Conservation (phyloP, 73 alveolate species). For the Vitrella brassicaformis region DNA sequence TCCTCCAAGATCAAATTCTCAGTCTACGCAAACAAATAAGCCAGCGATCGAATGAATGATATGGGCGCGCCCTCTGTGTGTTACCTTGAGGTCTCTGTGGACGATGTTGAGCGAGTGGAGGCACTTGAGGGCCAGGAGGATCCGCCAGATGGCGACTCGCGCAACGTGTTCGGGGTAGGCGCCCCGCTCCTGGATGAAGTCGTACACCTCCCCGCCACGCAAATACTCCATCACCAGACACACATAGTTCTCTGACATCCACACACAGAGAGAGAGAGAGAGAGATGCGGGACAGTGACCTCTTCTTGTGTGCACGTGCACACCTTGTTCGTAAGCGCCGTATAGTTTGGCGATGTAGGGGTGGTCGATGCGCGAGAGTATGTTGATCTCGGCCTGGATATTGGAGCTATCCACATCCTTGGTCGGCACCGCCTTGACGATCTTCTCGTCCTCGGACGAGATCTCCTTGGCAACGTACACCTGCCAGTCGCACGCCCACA, state of each 20-base stretch:
- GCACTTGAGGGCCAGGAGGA: not conserved
- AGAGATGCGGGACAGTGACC: not conserved
- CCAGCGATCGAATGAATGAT: too few relatives aligned
- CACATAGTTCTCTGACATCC: not conserved
- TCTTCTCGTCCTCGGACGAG: not conserved
- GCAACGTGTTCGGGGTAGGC: not conserved
- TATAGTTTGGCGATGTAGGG: not conserved
- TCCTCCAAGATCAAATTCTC: not conserved
- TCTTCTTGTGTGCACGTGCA: not conserved
- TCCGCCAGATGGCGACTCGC: not conserved
- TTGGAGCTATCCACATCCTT: not conserved
- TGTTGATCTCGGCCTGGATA: not conserved
- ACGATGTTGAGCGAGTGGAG: not conserved
- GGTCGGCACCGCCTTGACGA: not conserved
- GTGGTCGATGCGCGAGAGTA: not conserved
- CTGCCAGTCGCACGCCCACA: too few relatives aligned
- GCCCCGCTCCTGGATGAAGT: not conserved
- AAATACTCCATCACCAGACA: not conserved
- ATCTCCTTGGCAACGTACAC: not conserved
- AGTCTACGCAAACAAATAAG: too few relatives aligned
- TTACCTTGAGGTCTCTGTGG: not conserved
- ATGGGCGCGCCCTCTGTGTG: too few relatives aligned
- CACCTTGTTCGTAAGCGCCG: not conserved
- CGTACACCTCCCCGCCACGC: not conserved
- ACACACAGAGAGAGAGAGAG: too few relatives aligned